These are phyloP conservation scores for Fusarium setosum DNA, from an alignment of 2,329 filamentous ascomycete species.

Conservation along the genomic window DNA sequence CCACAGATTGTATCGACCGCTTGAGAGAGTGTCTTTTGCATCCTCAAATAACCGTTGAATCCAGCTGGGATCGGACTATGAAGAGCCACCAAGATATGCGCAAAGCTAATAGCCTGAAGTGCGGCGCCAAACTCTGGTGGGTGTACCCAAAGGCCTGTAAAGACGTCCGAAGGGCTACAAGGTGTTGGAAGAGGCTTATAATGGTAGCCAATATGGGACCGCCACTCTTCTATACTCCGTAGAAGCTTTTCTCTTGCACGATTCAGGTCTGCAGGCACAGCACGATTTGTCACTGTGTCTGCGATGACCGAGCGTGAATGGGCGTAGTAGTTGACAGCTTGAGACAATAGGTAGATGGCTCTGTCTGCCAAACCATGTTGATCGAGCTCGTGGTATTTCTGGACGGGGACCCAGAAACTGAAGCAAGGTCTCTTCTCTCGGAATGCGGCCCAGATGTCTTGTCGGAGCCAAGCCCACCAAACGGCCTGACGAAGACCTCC, in stretches of 20 bases:
- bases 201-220: slow-evolving; percentile 46
- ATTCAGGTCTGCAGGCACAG: neutral
- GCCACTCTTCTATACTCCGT: slow-evolving; percentile 46
- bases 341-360: slow-evolving; percentile 64
- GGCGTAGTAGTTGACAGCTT: slow-evolving; percentile 68
- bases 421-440: slow-evolving; percentile 65
- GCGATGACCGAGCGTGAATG: slow-evolving; percentile 9
- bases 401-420: slow-evolving; percentile 67
- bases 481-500: slow-evolving; percentile 66
- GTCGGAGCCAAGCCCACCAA: slow-evolving; percentile 75
- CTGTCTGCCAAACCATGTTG: slow-evolving; percentile 65
- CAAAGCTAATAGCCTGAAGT: slow-evolving; percentile 63
- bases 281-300: slow-evolving; percentile 49
- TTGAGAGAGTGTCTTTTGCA: slow-evolving; percentile 36
- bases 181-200: slow-evolving; percentile 54
- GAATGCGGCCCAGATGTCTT: slow-evolving; percentile 74
- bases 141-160: slow-evolving; percentile 55
- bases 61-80: slow-evolving; percentile 33
- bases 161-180: slow-evolving; percentile 53
- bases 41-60: slow-evolving; percentile 57
- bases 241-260: slow-evolving; percentile 25
- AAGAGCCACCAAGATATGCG: slow-evolving; percentile 59
- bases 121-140: slow-evolving; percentile 60
- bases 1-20: slow-evolving; percentile 54
- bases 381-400: slow-evolving; percentile 57